Base-by-base conservation (phyloP, 2,329 filamentous ascomycete genomes). In the Immersiporthe knoxdaviesiana region DNA sequence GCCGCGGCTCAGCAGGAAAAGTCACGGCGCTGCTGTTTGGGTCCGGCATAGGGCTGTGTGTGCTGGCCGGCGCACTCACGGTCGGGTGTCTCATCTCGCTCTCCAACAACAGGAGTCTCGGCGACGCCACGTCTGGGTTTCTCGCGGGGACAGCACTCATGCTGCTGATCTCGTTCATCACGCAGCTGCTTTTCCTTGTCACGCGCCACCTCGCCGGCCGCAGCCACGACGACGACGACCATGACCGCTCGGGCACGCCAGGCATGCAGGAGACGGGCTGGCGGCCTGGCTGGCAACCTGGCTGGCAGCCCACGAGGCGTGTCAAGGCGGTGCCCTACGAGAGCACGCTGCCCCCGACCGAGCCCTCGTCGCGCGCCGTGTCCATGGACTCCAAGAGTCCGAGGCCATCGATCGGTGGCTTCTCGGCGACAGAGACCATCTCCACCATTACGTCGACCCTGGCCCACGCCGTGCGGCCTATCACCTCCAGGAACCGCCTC, bases 401-500 rank as follows among this genome's bases (percentile, higher is more conserved):
- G 3, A 82, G 83, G 0, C 79, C 80, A 6, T 84, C 85, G 1
- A 82, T 81, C 59, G 77, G 79, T 72, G 79, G 84, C 72, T 75
- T 80, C 73, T 82, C 85, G 66, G 74, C 81, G 68, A 75, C 83
- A 52, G 78, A 85, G 74, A 81, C 82, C 1, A 78, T 84, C 73
- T 81, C 77, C 72, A 86, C 84, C 2, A 77, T 86, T 62, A 81
- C 84, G 21, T 82, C 81, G 4, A 86, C 84, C 0, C 71, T 87
- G 30, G 84, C 83, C 3, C 78, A 82, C 50, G 79, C 79, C 27
- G 79, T 88, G 18, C 84, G 86, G 6, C 87, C 88, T 7, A 84
- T 86, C 59, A 83, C 84, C 1, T 90, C 88, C 52, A 86, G 81
- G 75, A 87, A 85, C 2, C 83, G 83, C 61, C 79, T 91, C 44